These are phyloP conservation scores for Serendipita indica DNA, from an alignment of 768 basidiomycete genomes.

Conservation along the genomic window DNA sequence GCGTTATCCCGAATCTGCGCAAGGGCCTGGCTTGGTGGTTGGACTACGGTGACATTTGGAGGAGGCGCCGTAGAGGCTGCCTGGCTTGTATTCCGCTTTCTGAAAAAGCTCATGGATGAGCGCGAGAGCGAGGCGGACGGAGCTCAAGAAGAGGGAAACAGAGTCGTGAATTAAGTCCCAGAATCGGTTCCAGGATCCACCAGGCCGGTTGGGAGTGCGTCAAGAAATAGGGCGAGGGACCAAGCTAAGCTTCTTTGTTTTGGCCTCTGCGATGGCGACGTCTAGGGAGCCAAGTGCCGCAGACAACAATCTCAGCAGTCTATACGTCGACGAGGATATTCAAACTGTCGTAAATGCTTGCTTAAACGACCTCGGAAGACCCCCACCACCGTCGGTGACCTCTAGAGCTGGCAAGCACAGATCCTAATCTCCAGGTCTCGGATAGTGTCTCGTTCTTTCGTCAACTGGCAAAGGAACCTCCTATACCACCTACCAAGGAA, in stretches of 20 bases:
- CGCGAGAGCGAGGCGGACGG: neutral
- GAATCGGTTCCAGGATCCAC: neutral
- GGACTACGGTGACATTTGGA: slow-evolving; percentile 38
- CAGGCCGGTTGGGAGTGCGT: neutral
- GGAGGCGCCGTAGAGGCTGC: neutral
- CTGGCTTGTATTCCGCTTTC: slow-evolving; percentile 1
- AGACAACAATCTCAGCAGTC: neutral
- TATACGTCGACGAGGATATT: neutral
- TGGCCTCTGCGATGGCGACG: too few species aligned
- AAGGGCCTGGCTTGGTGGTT: slow-evolving; percentile 53
- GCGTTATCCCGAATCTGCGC: slow-evolving; percentile 33
- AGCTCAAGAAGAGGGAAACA: neutral
- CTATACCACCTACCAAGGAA: neutral
- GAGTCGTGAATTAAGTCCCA: neutral
- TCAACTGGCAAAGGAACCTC: neutral
- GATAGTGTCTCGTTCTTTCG: neutral
- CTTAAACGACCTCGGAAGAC: neutral
- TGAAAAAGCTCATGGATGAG: neutral
- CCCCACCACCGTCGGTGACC: neutral
- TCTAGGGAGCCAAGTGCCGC: neutral
- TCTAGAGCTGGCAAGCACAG: neutral
- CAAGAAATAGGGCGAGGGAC: neutral
- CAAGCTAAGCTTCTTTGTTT: neutral
- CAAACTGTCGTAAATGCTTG: neutral
- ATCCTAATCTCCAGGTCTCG: neutral